Evolutionary conservation across 2,329 filamentous ascomycete genomes (phyloP), one percentile per base, ranked within the genome.

Genomic region (Karstenula rhodostoma): DNA sequence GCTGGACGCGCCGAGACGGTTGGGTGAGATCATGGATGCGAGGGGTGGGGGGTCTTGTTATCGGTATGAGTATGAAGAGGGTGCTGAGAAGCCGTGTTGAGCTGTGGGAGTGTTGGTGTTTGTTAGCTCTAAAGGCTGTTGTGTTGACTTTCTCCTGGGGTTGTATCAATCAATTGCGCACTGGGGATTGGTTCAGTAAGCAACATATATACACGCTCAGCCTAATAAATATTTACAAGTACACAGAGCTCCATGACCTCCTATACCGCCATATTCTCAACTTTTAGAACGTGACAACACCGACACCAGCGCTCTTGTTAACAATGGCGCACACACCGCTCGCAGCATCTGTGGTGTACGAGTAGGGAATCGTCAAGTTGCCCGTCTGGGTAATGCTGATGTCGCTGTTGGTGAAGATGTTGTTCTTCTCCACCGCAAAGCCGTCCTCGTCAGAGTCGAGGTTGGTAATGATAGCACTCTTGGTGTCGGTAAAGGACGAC

Each of bases 371-470:
- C 35, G 76, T 78, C 54, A 76, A 83, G 50, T 87, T 77, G n/a
- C 81, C 84, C 27, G 85, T 84, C 54, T 76, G 70, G 8, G 81
- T 80, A 5, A 85, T 87, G 35, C 79, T 73, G 33, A 69, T 70
- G 33, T 76, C 79, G 47, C 74, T 80, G 48, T 86, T 69, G 51
- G 60, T 65, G 59, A 69, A 74, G 32, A 74, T 75, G 27, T 82
- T 83, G 68, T 85, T 83, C 33, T 81, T 76, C 17, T 81, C 79
- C 22, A 74, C 75, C n/a, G 78, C 77, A 44, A 77, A 81, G 47
- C 78, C 78, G 68, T 86, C 87, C 65, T 77, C 77, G 60, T 83
- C 83, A 54, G 84, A 86, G 78, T 88, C 83, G 27, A 88, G 80
- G 59, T 75, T 68, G 29, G 87, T 81, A n/a, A 87, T 77, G 72